A percentile compares a stretch with the other conserved stretches of the same genome.
Conservation (phyloP, 2,329 filamentous ascomycete genomes). For the Cordyceps javanica region DNA sequence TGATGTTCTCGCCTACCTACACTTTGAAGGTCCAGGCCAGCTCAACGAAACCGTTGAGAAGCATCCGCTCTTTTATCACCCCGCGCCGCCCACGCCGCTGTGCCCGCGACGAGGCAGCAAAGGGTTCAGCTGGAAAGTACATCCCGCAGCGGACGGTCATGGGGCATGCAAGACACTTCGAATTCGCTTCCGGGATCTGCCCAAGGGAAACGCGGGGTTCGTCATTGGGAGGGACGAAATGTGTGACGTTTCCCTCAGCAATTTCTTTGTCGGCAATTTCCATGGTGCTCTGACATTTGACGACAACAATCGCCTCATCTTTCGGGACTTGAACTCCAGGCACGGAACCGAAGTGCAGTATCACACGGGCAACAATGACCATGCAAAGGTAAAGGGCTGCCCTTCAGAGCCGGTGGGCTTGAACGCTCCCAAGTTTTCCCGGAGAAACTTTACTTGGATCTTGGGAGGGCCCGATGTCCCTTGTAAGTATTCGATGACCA, state of each 20-base stretch:
- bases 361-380: not conserved
- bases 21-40: not conserved
- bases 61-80: not conserved
- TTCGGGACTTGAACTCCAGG: not conserved
- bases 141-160: too few species aligned
- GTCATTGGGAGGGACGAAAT: not conserved
- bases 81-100: not conserved
- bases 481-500: too few species aligned
- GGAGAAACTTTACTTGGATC: not conserved
- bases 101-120: not conserved
- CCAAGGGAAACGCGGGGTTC: not conserved
- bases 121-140: too few species aligned
- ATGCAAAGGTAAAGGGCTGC: accelerated
- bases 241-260: not conserved
- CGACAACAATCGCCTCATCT: not conserved
- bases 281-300: not conserved
- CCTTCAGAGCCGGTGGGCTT: not conserved
- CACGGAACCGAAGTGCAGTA: not conserved
- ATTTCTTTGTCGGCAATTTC: not conserved
- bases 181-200: not conserved
- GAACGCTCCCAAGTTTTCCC: accelerated
- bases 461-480: not conserved
- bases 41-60: not conserved
- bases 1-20: not conserved
- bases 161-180: not conserved